Percentiles rank a stretch among this genome's conserved stretches.
phyloP scores from a whole-genome alignment of 176 grass and related monocot genomes.

The Pharus latifolius region DNA sequence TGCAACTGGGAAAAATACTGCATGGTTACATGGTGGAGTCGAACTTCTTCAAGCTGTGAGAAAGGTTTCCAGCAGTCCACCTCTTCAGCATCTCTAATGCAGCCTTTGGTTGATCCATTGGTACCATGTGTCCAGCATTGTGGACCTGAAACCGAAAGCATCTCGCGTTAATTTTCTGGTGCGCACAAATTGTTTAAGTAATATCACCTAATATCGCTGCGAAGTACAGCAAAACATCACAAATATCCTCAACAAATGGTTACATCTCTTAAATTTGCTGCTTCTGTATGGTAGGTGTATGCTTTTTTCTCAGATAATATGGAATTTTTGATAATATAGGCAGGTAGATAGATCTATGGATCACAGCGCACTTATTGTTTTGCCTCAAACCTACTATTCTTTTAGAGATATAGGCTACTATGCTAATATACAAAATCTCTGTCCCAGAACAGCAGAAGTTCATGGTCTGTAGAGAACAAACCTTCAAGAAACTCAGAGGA shows the following conservation, averaged over 20 bases:
- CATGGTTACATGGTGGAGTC: constrained; percentile 22
- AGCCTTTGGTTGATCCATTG: constrained; percentile 91
- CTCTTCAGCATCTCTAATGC: constrained; percentile 86
- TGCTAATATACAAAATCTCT: too few species aligned
- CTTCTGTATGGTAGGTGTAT: neutral
- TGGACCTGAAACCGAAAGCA: constrained; percentile 44
- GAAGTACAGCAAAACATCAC: neutral
- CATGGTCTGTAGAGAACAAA: neutral
- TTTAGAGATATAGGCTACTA: too few species aligned
- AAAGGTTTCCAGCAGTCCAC: constrained; percentile 60
- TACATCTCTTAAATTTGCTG: neutral
- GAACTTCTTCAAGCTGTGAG: constrained; percentile 11
- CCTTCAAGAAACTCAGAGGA: constrained; percentile 91
- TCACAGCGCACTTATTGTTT: neutral
- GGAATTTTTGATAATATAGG: neutral
- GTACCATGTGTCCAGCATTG: constrained; percentile 87
- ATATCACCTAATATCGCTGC: neutral
- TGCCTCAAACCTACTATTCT: neutral
- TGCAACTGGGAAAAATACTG: neutral
- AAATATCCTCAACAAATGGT: neutral
- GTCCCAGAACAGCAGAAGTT: too few species aligned
- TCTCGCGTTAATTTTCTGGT: neutral
- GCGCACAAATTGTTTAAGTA: neutral
- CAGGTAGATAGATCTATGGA: neutral
- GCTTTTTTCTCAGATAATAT: neutral